phyloP scores from a whole-genome alignment of 2,329 filamentous ascomycete genomes.

The Hypoxylon sp. region DNA sequence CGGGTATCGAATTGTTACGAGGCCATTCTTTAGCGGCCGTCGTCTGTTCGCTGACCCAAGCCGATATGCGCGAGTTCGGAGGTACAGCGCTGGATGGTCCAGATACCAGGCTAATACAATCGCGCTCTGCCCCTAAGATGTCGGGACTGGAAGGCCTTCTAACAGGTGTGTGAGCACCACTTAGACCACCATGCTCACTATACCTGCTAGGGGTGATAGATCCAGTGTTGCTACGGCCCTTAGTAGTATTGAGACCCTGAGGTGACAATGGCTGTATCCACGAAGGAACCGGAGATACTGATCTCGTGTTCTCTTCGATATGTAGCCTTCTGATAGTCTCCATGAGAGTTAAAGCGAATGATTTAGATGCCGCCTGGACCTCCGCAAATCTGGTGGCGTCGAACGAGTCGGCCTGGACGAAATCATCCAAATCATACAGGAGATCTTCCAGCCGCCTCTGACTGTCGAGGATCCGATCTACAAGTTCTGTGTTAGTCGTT shows the following conservation, averaged over 20 bases:
- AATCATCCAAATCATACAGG: conserved; percentile 61
- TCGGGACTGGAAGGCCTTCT: conserved; percentile 44
- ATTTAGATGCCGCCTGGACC: conserved; percentile 56
- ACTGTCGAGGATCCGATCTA: conserved; percentile 44
- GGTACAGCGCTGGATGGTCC: conserved; percentile 17
- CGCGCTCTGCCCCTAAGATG: conserved; percentile 43
- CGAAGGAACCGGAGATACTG: conserved; percentile 47
- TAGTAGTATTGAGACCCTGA: conserved; percentile 19
- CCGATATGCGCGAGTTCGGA: conserved; percentile 39
- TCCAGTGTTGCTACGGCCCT: conserved; percentile 24
- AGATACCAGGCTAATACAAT: conserved; percentile 41
- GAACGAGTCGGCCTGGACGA: conserved; percentile 55
- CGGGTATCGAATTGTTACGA: conserved; percentile 37
- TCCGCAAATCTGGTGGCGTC: conserved; percentile 54
- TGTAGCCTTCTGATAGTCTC: conserved; percentile 54
- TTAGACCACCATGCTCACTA: conserved; percentile 19
- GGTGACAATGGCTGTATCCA: conserved; percentile 43
- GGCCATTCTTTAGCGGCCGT: conserved; percentile 34
- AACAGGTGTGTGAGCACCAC: conserved; percentile 16
- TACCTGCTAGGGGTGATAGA: conserved; percentile 21
- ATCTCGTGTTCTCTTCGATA: conserved; percentile 43
- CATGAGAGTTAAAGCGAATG: conserved; percentile 56
- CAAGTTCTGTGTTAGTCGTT: conserved; percentile 28
- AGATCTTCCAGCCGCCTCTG: conserved; percentile 55
- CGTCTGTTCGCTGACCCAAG: conserved; percentile 46